Percentiles rank a stretch among this genome's conserved stretches.
These are phyloP conservation scores for Phytophthora hibernalis DNA, from an alignment of 352 stramenopile genomes.

Conservation along the genomic window DNA sequence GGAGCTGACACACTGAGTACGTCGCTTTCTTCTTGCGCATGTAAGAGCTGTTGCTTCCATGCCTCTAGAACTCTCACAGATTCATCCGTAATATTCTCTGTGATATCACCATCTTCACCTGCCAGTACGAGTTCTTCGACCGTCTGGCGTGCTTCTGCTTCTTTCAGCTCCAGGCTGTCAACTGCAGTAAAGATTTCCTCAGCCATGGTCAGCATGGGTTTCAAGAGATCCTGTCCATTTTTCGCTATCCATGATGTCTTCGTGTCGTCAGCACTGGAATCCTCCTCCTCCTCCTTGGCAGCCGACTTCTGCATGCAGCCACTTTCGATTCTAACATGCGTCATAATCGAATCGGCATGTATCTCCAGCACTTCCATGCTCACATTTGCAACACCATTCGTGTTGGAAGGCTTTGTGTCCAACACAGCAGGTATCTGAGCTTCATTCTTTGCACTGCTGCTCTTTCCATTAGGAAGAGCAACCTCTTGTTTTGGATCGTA, in stretches of 20 bases:
- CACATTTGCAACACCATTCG: constrained; percentile 12
- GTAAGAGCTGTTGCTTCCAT: constrained; percentile 71
- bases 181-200: constrained; percentile 75
- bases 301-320: constrained; percentile 64
- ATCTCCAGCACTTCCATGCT: constrained; percentile 36
- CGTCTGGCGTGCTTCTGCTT: constrained; percentile 63
- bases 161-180: constrained; percentile 68
- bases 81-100: constrained; percentile 58
- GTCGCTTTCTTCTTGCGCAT: constrained; percentile 63
- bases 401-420: constrained; percentile 17
- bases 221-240: constrained; percentile 49
- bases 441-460: constrained; percentile 9
- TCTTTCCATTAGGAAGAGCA: constrained; percentile 9
- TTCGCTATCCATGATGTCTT: constrained; percentile 34
- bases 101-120: constrained; percentile 36
- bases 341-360: constrained; percentile 60
- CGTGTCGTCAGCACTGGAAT: constrained; percentile 28
- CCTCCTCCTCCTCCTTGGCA: constrained; percentile 35
- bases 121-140: constrained; percentile 66
- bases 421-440: neutral
- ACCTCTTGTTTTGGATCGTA: constrained; percentile 13
- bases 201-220: constrained; percentile 65
- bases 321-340: constrained; percentile 74
- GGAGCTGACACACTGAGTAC: constrained; percentile 75
- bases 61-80: constrained; percentile 75